A percentile compares a stretch with the other conserved stretches of the same genome.
These are phyloP conservation scores for Neopestalotiopsis clavispora DNA, from an alignment of 2,329 filamentous ascomycete genomes.

Conservation along the genomic window DNA sequence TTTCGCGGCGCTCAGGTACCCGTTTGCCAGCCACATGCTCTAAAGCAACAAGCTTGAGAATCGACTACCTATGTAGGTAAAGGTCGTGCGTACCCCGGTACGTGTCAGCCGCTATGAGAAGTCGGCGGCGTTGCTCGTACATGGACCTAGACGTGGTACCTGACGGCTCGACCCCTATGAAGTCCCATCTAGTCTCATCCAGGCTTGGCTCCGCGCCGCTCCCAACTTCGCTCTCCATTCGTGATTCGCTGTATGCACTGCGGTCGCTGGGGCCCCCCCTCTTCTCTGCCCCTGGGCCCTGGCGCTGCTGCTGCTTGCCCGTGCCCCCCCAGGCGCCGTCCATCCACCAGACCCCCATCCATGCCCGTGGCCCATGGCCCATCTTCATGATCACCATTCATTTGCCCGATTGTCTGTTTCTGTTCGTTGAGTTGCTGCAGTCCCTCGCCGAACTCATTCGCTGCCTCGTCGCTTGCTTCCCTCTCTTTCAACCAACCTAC, in stretches of 20 bases:
- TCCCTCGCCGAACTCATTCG: slow-evolving; percentile 4
- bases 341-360: not conserved
- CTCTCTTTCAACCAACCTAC: not conserved
- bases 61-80: too few species aligned
- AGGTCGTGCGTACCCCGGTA: slow-evolving; percentile 9
- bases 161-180: slow-evolving; percentile 1
- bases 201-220: slow-evolving; percentile 9
- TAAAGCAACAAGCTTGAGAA: too few species aligned
- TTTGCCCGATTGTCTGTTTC: slow-evolving; percentile 7
- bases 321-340: not conserved
- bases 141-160: not conserved
- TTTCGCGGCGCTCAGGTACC: slow-evolving; percentile 11
- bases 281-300: not conserved
- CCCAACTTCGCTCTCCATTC: not conserved
- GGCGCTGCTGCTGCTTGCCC: not conserved
- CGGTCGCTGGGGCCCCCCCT: not conserved
- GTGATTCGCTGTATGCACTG: slow-evolving; percentile 10
- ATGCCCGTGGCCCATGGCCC: not conserved
- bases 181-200: slow-evolving; percentile 6
- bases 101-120: not conserved
- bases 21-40: not conserved
- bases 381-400: slow-evolving; percentile 13
- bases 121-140: not conserved
- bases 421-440: slow-evolving; percentile 11
- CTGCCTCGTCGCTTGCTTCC: slow-evolving; percentile 5